Evolutionary conservation across 257 asterid species (phyloP), one percentile per base, ranked within the genome.

Genomic region (Solanum corneliomulleri): DNA sequence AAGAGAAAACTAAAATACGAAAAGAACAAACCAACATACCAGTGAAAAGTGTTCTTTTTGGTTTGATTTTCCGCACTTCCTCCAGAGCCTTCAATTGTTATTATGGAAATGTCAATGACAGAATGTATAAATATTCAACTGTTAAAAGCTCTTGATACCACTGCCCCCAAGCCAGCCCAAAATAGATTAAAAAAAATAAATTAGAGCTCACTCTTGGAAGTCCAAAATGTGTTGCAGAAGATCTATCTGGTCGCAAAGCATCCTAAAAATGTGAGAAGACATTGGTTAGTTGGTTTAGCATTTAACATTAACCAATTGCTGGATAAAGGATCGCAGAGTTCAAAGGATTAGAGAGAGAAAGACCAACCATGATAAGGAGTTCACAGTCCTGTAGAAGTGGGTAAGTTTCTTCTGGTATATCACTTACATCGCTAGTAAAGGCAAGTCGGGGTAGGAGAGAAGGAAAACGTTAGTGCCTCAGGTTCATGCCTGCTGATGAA

Each of bases 201-300:
- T 82, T 41, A 81, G 69, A 56, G 88, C 94, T 89, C 89, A 97
- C 99, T 90, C 93, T 92, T 86, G 97, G 99, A 87, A 97, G 99
- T 77, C 99, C 98, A 84, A 97, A 97, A 88, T 97, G 99, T 9
- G 99, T 97, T 69, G 99, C 88, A 78, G 99, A 95, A 82, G 98
- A 97, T 89, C 99, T 95, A 88, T 95, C 99, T 60, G 99, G 99
- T 88, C 99, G 91, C 85, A 97, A 86, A 75, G 99, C 98, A 87
- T 97, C 99, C 99, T 97, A 83, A 85, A 80, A 47, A 70, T 41
- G 85, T 35, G 29, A 47, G 9, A 20, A 35, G 60, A 9, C 21
- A 62, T 39, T 58, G 70, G 15, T 70, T 18, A 78, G 20, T 37
- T n/a, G 18, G 85, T 27, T 52, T 31, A 78, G 64, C 88, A 11